phyloP scores from a whole-genome alignment of 768 basidiomycete genomes.

The Pleurotus eryngii region DNA sequence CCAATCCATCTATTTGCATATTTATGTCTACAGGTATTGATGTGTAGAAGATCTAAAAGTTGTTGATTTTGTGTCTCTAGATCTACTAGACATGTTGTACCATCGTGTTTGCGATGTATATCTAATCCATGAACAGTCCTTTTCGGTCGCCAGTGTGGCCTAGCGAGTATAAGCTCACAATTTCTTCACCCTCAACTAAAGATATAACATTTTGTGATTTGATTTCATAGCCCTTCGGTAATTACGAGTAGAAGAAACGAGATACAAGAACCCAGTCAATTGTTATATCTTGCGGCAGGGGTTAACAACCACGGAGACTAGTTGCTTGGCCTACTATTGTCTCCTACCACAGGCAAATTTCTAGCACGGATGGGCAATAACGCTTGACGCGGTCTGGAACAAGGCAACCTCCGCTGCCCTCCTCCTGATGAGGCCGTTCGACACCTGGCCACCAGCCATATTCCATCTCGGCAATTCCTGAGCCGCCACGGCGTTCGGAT shows the following conservation, averaged over 20 bases:
- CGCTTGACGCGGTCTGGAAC: slow-evolving; percentile 27
- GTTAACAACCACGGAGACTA: too few species aligned
- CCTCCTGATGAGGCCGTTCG: slow-evolving; percentile 23
- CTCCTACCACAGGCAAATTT: neutral
- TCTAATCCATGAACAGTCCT: neutral
- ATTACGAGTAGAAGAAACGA: neutral
- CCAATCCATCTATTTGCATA: neutral
- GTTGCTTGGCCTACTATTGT: too few species aligned
- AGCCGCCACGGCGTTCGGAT: slow-evolving; percentile 28
- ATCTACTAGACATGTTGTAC: neutral
- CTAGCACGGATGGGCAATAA: slow-evolving; percentile 19
- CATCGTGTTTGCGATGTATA: neutral
- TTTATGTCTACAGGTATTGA: neutral
- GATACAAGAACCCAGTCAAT: neutral
- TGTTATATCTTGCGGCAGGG: neutral
- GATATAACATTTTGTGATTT: too few species aligned
- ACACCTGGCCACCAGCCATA: slow-evolving; percentile 21
- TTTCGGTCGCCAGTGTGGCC: neutral
- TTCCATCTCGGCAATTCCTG: slow-evolving; percentile 29
- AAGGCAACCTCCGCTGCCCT: slow-evolving; percentile 27
- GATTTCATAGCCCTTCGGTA: neutral
- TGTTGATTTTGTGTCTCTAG: neutral
- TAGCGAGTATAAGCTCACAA: neutral
- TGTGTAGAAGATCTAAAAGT: neutral
- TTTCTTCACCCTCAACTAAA: too few species aligned